Conservation (phyloP, 2,329 filamentous ascomycete genomes). For the Ophiosphaerella narmari region DNA sequence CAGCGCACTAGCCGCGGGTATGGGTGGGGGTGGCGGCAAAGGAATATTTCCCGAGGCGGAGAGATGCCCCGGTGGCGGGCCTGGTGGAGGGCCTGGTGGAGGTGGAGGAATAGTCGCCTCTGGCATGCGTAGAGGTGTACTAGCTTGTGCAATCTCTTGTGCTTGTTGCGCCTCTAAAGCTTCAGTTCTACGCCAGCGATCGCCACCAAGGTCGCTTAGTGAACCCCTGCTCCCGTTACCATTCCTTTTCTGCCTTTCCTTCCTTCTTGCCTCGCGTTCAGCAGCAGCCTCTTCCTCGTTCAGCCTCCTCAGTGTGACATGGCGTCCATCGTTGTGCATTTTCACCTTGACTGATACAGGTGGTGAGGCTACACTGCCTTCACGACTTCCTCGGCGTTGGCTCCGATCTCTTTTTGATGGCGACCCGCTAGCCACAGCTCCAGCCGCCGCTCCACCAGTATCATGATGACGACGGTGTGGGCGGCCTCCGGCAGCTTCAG, state of each 20-base stretch:
- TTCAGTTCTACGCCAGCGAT: constrained; percentile 47
- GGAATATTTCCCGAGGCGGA: constrained; percentile 16
- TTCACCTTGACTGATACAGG: constrained; percentile 68
- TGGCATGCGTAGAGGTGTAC: constrained; percentile 33
- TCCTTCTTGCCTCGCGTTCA: constrained; percentile 59
- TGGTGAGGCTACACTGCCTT: constrained; percentile 58
- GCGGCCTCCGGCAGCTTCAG: constrained; percentile 43
- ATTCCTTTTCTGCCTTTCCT: constrained; percentile 50
- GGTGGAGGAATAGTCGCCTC: constrained; percentile 36
- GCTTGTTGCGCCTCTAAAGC: constrained; percentile 43
- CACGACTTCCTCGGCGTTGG: constrained; percentile 38
- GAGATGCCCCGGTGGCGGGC: constrained; percentile 32
- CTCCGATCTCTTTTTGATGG: constrained; percentile 34
- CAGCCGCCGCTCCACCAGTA: constrained; percentile 30
- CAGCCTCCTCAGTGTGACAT: constrained; percentile 65
- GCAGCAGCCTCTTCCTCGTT: constrained; percentile 67
- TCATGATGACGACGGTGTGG: constrained; percentile 39
- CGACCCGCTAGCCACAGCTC: constrained; percentile 32
- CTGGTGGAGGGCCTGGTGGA: constrained; percentile 38
- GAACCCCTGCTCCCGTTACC: constrained; percentile 49
- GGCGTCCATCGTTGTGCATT: constrained; percentile 66
- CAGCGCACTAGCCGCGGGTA: constrained; percentile 39
- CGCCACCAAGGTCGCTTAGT: constrained; percentile 41
- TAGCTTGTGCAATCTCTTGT: constrained; percentile 35
- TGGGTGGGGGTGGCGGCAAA: constrained; percentile 42